Conservation (phyloP, 495 filamentous ascomycete species). For the Aspergillus sclerotiicarbonarius region DNA sequence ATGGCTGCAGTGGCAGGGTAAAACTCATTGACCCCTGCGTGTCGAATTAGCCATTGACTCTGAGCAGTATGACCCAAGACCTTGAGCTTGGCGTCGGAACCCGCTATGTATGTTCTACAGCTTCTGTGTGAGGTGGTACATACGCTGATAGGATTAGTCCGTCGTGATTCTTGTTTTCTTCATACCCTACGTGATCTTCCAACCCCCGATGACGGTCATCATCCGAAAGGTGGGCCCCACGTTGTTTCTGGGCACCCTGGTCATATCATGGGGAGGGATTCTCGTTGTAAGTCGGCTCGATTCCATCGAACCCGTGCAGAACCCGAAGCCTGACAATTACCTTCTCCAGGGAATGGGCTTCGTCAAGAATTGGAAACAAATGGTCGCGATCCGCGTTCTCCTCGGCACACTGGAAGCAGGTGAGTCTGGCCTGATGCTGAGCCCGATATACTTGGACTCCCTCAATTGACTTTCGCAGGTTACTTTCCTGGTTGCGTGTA, state of each 20-base stretch:
- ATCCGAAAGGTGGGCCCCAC: constrained; percentile 61
- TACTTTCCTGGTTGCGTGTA: constrained; percentile 66
- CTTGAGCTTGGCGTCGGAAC: constrained; percentile 41
- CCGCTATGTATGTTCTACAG: constrained; percentile 32
- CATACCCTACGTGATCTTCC: constrained; percentile 62
- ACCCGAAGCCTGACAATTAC: constrained; percentile 12
- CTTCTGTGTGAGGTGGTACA: not conserved
- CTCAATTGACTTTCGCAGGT: constrained; percentile 17
- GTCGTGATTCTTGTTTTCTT: constrained; percentile 66
- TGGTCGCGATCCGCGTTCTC: constrained; percentile 56
- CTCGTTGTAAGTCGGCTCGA: constrained; percentile 33
- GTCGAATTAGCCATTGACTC: not conserved
- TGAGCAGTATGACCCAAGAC: constrained; percentile 49
- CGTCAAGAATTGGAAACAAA: constrained; percentile 19
- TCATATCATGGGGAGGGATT: constrained; percentile 48
- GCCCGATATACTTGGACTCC: not conserved
- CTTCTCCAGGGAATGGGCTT: constrained; percentile 59
- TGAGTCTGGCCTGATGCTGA: not conserved
- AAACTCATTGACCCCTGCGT: not conserved
- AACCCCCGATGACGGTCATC: constrained; percentile 58
- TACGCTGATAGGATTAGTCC: constrained; percentile 32
- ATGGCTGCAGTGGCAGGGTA: constrained; percentile 61
- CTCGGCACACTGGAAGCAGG: constrained; percentile 65
- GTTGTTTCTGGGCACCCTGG: constrained; percentile 52
- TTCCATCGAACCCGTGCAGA: not conserved